These are phyloP conservation scores for Podaxis sp. DNA, from an alignment of 768 basidiomycete genomes.

Conservation along the genomic window DNA sequence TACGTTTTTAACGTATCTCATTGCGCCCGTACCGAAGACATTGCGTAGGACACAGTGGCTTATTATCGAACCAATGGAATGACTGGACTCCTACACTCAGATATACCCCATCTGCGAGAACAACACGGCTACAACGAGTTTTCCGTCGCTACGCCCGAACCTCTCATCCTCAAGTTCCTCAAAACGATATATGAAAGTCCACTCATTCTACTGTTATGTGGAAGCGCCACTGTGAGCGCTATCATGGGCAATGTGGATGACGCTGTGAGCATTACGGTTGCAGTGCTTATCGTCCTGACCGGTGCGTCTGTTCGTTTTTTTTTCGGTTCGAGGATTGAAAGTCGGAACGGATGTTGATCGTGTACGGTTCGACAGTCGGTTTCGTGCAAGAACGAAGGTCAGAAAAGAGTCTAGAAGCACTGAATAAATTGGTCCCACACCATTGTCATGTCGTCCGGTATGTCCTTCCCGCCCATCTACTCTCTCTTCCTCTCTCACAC, in stretches of 20 bases:
- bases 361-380: conserved; percentile 53
- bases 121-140: conserved; percentile 93
- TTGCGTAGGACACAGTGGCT: conserved; percentile 65
- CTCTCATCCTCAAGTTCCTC: conserved; percentile 81
- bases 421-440: conserved; percentile 97
- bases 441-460: conserved; percentile 87
- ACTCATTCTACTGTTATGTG: conserved; percentile 86
- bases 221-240: conserved; percentile 85
- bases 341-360: neutral
- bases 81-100: conserved; percentile 60
- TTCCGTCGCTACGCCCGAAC: conserved; percentile 79
- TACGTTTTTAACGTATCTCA: conserved; percentile 2
- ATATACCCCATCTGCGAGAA: conserved; percentile 62
- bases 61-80: conserved; percentile 66
- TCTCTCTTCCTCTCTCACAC: conserved; percentile 22
- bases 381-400: conserved; percentile 96
- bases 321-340: conserved; percentile 19
- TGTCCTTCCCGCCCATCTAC: conserved; percentile 8
- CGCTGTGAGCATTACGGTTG: conserved; percentile 89
- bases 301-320: conserved; percentile 44
- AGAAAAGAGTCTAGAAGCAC: conserved; percentile 89
- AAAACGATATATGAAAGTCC: conserved; percentile 97
- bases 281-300: conserved; percentile 90
- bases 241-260: conserved; percentile 96
- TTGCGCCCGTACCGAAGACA: conserved; percentile 11